A percentile compares a stretch with the other conserved stretches of the same genome.
Conservation (phyloP, 805 yeast species). For the Candida khao-thaluensis region DNA sequence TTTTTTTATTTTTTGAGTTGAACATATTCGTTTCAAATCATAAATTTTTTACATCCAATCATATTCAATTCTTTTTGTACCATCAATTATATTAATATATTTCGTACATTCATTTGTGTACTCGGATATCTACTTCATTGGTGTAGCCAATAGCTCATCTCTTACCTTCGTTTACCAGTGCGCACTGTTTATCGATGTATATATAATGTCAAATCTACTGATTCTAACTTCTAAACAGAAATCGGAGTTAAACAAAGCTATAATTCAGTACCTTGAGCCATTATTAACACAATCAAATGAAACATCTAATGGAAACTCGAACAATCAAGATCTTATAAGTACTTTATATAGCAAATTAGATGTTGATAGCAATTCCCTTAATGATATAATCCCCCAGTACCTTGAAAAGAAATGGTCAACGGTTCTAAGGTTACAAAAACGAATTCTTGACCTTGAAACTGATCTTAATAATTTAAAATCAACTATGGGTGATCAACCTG, state of each 20-base stretch:
- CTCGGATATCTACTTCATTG: too few relatives aligned
- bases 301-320: neutral
- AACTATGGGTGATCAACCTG: slow-evolving; percentile 34
- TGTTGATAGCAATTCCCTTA: slow-evolving; percentile 11
- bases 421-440: slow-evolving; percentile 74
- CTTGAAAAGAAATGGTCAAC: slow-evolving; percentile 86
- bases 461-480: slow-evolving; percentile 51
- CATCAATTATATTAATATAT: too few relatives aligned
- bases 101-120: too few relatives aligned
- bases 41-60: too few relatives aligned
- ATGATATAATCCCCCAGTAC: slow-evolving; percentile 34
- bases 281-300: slow-evolving; percentile 16
- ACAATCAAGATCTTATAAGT: neutral
- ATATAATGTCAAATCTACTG: slow-evolving; percentile 10
- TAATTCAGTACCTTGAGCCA: slow-evolving; percentile 48
- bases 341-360: slow-evolving; percentile 7
- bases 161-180: too few relatives aligned
- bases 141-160: too few relatives aligned
- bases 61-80: too few relatives aligned
- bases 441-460: slow-evolving; percentile 67
- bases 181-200: slow-evolving; percentile 2
- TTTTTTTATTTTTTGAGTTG: too few relatives aligned
- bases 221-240: slow-evolving; percentile 44
- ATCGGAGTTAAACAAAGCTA: slow-evolving; percentile 46
- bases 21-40: too few relatives aligned